phyloP scores from a whole-genome alignment of 2,329 filamentous ascomycete genomes.

The Pleurostoma richardsiae region DNA sequence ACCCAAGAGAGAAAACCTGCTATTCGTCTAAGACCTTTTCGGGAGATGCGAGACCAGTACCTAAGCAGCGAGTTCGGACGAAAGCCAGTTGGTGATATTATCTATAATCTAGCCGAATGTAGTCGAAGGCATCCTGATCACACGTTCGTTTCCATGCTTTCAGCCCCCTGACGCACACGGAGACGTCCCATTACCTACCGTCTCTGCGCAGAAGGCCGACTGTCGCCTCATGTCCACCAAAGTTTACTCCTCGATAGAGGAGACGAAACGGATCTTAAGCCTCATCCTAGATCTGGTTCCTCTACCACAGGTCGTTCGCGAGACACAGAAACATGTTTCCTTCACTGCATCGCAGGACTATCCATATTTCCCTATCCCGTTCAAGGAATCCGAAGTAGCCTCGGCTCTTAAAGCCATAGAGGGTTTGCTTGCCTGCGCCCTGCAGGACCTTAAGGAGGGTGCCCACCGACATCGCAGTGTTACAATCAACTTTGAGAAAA shows the following conservation, averaged over 20 bases:
- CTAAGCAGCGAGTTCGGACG: too few relatives aligned
- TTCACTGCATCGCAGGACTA: background rate
- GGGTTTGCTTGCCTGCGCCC: conserved; percentile 52
- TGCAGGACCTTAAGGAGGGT: conserved; percentile 51
- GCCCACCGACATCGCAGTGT: conserved; percentile 27
- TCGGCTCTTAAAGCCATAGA: conserved; percentile 54
- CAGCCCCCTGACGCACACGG: too few relatives aligned
- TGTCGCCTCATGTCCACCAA: too few relatives aligned
- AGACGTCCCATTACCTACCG: too few relatives aligned
- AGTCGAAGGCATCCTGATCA: too few relatives aligned
- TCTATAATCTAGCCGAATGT: too few relatives aligned
- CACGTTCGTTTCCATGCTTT: too few relatives aligned
- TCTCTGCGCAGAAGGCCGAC: too few relatives aligned
- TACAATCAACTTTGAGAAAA: conserved; percentile 38
- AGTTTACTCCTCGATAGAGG: background rate
- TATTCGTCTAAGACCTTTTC: too few relatives aligned
- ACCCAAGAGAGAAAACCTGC: too few relatives aligned
- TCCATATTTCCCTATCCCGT: conserved; percentile 31
- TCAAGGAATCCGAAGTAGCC: conserved; percentile 32
- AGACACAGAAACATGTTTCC: background rate
- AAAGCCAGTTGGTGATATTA: too few relatives aligned
- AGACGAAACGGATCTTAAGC: background rate
- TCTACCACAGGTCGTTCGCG: conserved; percentile 3
- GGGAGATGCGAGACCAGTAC: too few relatives aligned
- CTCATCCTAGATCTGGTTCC: conserved; percentile 1